Conservation (phyloP, 495 filamentous ascomycete genomes). For the Penicillium dipodomyicola region DNA sequence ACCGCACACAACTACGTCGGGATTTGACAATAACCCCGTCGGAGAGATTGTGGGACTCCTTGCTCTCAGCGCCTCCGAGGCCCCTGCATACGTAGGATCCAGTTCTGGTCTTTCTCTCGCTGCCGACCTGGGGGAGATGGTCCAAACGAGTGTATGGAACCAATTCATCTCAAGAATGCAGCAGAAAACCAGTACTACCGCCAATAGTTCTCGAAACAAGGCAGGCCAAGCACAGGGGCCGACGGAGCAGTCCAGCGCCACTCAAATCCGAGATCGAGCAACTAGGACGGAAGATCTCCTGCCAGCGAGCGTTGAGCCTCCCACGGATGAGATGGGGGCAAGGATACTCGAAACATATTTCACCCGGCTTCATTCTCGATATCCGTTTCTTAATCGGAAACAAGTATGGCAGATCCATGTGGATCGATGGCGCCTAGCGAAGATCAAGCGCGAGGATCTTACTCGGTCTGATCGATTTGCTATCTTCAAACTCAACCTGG, state of each 20-base stretch:
- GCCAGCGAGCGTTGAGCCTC: constrained; percentile 45
- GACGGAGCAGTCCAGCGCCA: constrained; percentile 9
- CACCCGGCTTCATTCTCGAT: constrained; percentile 45
- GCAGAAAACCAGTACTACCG: constrained; percentile 12
- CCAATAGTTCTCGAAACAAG: constrained; percentile 7
- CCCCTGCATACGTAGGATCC: constrained; percentile 52
- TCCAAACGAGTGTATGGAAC: constrained; percentile 53
- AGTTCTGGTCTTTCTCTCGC: constrained; percentile 52
- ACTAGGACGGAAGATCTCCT: constrained; percentile 41
- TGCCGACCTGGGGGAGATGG: constrained; percentile 52
- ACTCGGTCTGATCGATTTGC: constrained; percentile 44
- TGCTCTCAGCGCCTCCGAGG: constrained; percentile 47
- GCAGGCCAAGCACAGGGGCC: constrained; percentile 7
- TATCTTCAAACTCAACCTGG: constrained; percentile 52
- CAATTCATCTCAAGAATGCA: constrained; percentile 43
- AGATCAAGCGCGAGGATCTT: constrained; percentile 41
- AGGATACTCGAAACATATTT: constrained; percentile 49
- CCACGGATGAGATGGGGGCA: constrained; percentile 48
- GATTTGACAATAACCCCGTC: constrained; percentile 42
- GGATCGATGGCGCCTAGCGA: constrained; percentile 42
- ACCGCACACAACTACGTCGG: constrained; percentile 23
- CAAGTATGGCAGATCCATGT: constrained; percentile 47
- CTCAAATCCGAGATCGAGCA: constrained; percentile 23
- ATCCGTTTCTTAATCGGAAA: constrained; percentile 50
- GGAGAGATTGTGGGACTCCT: constrained; percentile 53